These are phyloP conservation scores for Rhododendron ferrugineum DNA, from an alignment of 148 eudicot genomes.

Conservation along the genomic window DNA sequence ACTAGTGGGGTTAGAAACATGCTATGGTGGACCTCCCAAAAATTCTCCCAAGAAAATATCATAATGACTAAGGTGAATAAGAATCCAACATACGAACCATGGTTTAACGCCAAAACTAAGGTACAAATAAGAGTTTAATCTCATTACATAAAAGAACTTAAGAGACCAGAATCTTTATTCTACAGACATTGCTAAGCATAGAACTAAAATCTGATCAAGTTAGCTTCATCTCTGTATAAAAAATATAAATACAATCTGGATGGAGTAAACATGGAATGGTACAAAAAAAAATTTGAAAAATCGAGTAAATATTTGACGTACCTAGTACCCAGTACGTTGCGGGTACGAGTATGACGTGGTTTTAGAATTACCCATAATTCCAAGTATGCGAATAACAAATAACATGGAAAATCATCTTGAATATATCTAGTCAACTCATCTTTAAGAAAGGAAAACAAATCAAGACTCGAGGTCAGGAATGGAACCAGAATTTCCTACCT, in stretches of 20 bases:
- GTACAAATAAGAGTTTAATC: neutral
- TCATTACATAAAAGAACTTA: neutral
- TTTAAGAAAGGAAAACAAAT: neutral
- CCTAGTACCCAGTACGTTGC: too few relatives aligned
- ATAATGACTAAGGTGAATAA: neutral
- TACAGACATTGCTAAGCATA: neutral
- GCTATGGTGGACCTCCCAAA: too few relatives aligned
- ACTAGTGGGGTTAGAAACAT: too few relatives aligned
- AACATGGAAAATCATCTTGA: neutral
- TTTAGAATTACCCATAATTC: neutral
- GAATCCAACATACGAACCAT: neutral
- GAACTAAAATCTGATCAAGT: neutral
- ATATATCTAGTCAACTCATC: neutral
- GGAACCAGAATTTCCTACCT: neutral
- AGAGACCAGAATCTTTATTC: neutral
- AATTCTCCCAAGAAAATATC: neutral
- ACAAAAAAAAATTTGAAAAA: too few relatives aligned
- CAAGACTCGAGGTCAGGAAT: neutral
- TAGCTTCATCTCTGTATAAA: neutral
- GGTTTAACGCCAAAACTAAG: neutral
- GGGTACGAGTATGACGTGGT: neutral
- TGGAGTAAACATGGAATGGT: neutral
- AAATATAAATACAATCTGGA: neutral
- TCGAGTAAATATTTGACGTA: too few relatives aligned
- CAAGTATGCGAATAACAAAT: neutral